Base-by-base conservation (phyloP, 2,329 filamentous ascomycete species). In the Periconia sp. region DNA sequence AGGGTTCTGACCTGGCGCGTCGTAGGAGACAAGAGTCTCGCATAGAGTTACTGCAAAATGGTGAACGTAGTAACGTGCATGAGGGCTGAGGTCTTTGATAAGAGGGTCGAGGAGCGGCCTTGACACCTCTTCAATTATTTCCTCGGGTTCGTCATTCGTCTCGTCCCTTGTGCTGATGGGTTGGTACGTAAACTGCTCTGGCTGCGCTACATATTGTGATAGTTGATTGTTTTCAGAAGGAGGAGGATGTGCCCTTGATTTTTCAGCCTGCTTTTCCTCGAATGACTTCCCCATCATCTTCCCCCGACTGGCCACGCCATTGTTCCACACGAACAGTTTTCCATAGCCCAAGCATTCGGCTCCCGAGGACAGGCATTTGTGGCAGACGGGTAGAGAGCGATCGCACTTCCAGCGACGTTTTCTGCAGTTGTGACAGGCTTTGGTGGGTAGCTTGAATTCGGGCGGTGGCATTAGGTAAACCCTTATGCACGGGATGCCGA, bases 281-380 rank as follows among this genome's bases (percentile, higher is more conserved):
- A 78, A 81, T 20, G 76, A 77, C 62, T 77, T 77, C n/a, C 80
- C 80, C 77, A 81, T 81, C 79, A 81, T 75, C 59, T 79, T 81
- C 27, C 80, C 80, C 11, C 77, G 74, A 43, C 78, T 74, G 44
- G 81, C 79, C 53, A 82, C 79, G 49, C 78, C 78, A 53, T 79
- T 75, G 50, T 83, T 81, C 84, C 84, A 87, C 53, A 84, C 78
- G 59, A 85, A 81, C 45, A 86, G 70, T 63, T 80, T 81, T 55
- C 82, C 83, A 69, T 87, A 87, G 40, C 85, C 85, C 56, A 85
- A 79, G 73, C 85, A 87, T 61, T 82, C 77, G 66, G 82, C 76
- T 27, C 82, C 82, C 41, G 79, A 76, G 61, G 74, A 76, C 50
- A 75, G 70, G 68, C 84, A 87, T 74, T 86, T 87, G 62, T 81